Base-by-base conservation (phyloP, 73 alveolate genomes). In the Durusdinium trenchii region DNA sequence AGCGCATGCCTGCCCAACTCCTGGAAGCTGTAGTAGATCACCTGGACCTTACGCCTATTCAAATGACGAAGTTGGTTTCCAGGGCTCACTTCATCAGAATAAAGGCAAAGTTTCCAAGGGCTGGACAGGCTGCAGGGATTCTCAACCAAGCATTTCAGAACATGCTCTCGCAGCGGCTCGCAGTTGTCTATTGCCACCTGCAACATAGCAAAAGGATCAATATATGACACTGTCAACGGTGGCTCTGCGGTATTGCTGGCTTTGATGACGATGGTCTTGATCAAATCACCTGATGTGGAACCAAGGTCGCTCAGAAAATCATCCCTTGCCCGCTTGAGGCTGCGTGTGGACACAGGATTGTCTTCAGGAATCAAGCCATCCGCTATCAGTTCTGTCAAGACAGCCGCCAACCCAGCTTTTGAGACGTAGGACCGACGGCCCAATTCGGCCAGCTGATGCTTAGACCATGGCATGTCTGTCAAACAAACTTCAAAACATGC, bases 401-500 rank as follows among this genome's bases (percentile, higher is more conserved):
- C 43, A 10, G 43, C 81, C 16, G 81, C 36, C 81, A 67, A 67
- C 18, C 81, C 81, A 10, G 43, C 16, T n/a, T 67, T 18, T n/a
- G 81, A 67, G 43, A 67, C 81, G 32, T 67, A 67, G 42, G 81
- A 67, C 81, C 16, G n/a, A 10, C 81, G 81, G 42, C 81, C 81
- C n/a, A 67, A 32, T 10, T 42, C 10, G 42, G 81, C 81, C 36
- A 67, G 81, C 36, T 28, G 3, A 30, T 18, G 43, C 42, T 14
- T n/a, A 12, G 64, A 54, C 64, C 9, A 12, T 20, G 64, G 28
- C 64, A 9, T 54, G 64, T 54, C 64, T 9, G 64, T 9, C 64
- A 54, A 54, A 20, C 64, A 20, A 9, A 54, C 64, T 20, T 54
- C 9, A 9, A 54, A 54, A 54, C 9, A 9, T 20, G 9, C 64